Percentiles rank a stretch among this genome's conserved stretches.
phyloP scores from a whole-genome alignment of 345 rosid species.

The Litchi chinensis region DNA sequence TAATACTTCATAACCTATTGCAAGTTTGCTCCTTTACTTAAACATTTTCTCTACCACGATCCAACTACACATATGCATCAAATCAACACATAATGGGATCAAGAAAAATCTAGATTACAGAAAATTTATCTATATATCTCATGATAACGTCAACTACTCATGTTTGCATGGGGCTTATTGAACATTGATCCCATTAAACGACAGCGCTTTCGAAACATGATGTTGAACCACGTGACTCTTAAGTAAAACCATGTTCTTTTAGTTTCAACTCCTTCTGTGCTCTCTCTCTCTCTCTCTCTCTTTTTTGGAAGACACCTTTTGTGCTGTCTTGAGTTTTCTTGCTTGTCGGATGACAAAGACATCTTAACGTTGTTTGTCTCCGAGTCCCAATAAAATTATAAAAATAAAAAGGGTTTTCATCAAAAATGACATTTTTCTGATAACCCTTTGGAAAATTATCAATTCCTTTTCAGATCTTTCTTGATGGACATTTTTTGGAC shows the following conservation, averaged over 20 bases:
- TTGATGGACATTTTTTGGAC: no score
- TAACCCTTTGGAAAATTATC: no score
- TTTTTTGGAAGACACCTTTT: neutral
- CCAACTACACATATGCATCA: neutral
- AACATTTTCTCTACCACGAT: neutral
- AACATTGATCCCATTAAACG: neutral
- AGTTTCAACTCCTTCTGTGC: neutral
- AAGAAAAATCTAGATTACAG: no score
- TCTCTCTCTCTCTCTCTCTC: no score
- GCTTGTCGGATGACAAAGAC: slow-evolving; percentile 8
- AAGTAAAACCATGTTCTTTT: neutral
- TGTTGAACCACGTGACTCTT: neutral
- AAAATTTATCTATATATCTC: no score
- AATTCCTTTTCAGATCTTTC: no score
- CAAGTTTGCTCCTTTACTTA: no score
- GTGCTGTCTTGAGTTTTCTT: neutral
- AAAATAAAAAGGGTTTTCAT: no score
- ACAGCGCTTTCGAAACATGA: no score
- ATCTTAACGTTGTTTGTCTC: slow-evolving; percentile 4
- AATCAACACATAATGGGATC: neutral
- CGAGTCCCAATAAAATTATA: neutral
- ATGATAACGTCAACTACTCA: neutral
- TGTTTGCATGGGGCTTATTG: neutral
- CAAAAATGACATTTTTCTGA: no score
- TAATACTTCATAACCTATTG: no score